These are phyloP conservation scores for Podaxis sp. DNA, from an alignment of 768 basidiomycete genomes.

Conservation along the genomic window DNA sequence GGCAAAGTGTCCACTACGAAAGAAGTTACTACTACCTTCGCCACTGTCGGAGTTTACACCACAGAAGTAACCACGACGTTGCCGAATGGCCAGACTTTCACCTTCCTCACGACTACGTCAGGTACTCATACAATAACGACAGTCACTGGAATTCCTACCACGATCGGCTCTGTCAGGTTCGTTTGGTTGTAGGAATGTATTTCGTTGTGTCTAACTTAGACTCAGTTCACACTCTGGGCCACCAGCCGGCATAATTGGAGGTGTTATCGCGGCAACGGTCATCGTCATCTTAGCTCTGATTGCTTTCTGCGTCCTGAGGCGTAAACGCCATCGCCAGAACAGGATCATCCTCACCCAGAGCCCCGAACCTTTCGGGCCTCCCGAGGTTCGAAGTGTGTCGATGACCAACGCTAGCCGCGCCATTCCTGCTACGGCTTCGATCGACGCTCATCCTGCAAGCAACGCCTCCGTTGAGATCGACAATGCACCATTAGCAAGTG, in stretches of 20 bases:
- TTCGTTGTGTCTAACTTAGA: neutral
- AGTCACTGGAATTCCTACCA: neutral
- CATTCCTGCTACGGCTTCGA: neutral
- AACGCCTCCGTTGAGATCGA: neutral
- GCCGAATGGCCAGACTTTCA: neutral
- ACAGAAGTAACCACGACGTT: neutral
- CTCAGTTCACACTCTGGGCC: conserved; percentile 1
- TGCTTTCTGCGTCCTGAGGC: conserved; percentile 12
- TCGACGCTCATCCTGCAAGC: neutral
- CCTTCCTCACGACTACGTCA: neutral
- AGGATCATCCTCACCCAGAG: conserved; percentile 1
- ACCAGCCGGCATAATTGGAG: conserved; percentile 3
- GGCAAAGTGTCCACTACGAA: too few species aligned
- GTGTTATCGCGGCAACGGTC: conserved; percentile 8
- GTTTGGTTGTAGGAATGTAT: too few species aligned
- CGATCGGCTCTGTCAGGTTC: neutral
- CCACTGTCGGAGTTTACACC: too few species aligned
- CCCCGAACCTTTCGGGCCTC: neutral
- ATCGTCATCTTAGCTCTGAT: conserved; percentile 9
- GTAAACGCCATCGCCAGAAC: neutral
- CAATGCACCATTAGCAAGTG: neutral
- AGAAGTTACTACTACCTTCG: too few species aligned
- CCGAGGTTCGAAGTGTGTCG: neutral
- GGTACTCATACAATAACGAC: neutral
- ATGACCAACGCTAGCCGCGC: neutral